Conservation (phyloP, 192 early-diverging fungal species). For the Coemansia sp. region DNA sequence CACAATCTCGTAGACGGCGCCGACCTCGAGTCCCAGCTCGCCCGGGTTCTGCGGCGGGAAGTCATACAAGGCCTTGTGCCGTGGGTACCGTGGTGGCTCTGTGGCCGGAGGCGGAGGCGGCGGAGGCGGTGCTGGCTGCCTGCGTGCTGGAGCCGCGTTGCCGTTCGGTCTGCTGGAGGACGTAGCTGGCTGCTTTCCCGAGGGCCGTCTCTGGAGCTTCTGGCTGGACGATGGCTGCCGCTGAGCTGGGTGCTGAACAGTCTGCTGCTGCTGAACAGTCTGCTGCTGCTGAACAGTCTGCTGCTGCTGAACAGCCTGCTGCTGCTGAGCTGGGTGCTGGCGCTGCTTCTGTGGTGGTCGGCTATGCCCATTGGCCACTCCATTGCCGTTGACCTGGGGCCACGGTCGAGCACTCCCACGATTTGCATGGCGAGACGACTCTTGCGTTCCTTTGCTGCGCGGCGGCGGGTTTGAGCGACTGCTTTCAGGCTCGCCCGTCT, state of each 20-base stretch:
- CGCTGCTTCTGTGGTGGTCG: slow-evolving; percentile 11
- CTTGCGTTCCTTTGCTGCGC: slow-evolving; percentile 4
- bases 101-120: slow-evolving; percentile 63
- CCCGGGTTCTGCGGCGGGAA: slow-evolving; percentile 62
- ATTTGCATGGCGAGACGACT: not conserved
- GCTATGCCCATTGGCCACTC: not conserved
- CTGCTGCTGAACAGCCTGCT: not conserved
- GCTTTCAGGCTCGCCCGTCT: slow-evolving; percentile 61
- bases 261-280: slow-evolving; percentile 8
- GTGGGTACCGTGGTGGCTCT: slow-evolving; percentile 49
- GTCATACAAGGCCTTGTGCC: slow-evolving; percentile 66
- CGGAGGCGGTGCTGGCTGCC: slow-evolving; percentile 30
- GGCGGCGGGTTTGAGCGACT: slow-evolving; percentile 38
- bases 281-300: slow-evolving; percentile 1
- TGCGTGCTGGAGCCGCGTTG: slow-evolving; percentile 8
- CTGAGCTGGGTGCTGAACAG: slow-evolving; percentile 5
- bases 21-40: slow-evolving; percentile 64
- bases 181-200: not conserved
- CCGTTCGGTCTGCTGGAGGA: not conserved
- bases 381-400: slow-evolving; percentile 9
- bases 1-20: slow-evolving; percentile 65
- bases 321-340: slow-evolving; percentile 12
- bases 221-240: not conserved
- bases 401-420: not conserved
- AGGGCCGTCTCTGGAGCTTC: not conserved